These are phyloP conservation scores for Camelina sativa DNA, from an alignment of 345 rosid genomes.

Conservation along the genomic window DNA sequence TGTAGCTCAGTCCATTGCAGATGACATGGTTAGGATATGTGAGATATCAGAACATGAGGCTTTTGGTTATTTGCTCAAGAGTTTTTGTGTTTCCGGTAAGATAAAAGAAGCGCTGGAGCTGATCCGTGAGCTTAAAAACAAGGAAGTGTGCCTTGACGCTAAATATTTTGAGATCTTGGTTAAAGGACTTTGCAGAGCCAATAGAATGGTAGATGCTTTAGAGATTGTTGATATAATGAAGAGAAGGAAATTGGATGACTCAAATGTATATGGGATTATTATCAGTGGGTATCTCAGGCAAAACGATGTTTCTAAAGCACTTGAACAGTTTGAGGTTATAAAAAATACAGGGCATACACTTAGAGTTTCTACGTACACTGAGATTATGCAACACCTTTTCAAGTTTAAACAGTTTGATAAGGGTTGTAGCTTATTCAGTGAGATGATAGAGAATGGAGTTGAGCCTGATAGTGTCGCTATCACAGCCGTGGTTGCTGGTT, in stretches of 20 bases:
- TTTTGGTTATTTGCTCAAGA: slow-evolving; percentile 58
- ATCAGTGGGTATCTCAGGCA: slow-evolving; percentile 68
- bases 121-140: slow-evolving; percentile 63
- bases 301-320: slow-evolving; percentile 61
- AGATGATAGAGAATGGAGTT: slow-evolving; percentile 66
- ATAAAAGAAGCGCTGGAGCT: slow-evolving; percentile 75
- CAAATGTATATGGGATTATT: slow-evolving; percentile 55
- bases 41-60: slow-evolving; percentile 60
- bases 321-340: slow-evolving; percentile 57
- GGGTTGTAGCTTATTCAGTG: slow-evolving; percentile 62
- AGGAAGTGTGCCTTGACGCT: slow-evolving; percentile 49
- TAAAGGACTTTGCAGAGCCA: slow-evolving; percentile 72
- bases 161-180: slow-evolving; percentile 67
- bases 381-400: slow-evolving; percentile 71
- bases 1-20: slow-evolving; percentile 57
- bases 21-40: slow-evolving; percentile 62
- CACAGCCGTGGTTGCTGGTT: slow-evolving; percentile 71
- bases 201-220: slow-evolving; percentile 71
- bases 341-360: slow-evolving; percentile 60
- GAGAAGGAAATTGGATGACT: slow-evolving; percentile 54
- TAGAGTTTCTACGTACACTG: slow-evolving; percentile 62
- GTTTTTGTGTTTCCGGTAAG: slow-evolving; percentile 71
- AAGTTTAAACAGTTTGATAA: slow-evolving; percentile 54
- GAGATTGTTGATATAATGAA: slow-evolving; percentile 77
- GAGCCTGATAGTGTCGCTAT: slow-evolving; percentile 61